A percentile compares a stretch with the other conserved stretches of the same genome.
These are phyloP conservation scores for Entomortierella beljakovae DNA, from an alignment of 192 early-diverging fungal genomes.

Conservation along the genomic window DNA sequence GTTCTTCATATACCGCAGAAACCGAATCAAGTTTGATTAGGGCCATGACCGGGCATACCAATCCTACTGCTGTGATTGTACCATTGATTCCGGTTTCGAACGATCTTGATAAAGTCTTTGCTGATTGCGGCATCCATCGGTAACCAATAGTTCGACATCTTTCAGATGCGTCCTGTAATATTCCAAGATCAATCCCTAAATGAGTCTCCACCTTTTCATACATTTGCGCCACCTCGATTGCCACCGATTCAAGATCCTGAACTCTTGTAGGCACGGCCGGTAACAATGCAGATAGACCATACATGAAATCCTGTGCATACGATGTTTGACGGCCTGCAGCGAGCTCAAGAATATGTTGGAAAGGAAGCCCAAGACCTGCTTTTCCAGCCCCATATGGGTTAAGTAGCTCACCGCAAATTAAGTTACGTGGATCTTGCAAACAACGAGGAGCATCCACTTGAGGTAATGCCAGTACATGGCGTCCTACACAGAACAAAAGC, in stretches of 20 bases:
- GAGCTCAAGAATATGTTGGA: neutral
- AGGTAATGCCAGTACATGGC: conserved; percentile 10
- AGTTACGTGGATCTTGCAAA: neutral
- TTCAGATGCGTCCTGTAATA: neutral
- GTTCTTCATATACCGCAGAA: no score
- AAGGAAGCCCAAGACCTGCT: neutral
- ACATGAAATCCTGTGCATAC: conserved; percentile 1
- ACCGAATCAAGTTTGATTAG: conserved; percentile 8
- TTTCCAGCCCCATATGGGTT: conserved; percentile 1
- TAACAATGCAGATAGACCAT: conserved; percentile 22
- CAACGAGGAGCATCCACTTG: neutral
- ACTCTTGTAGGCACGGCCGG: neutral
- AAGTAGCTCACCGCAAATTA: neutral
- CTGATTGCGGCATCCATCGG: conserved; percentile 11
- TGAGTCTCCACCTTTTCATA: no score
- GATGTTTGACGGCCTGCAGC: conserved; percentile 13
- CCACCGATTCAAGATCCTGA: conserved; percentile 5
- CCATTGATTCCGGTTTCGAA: neutral
- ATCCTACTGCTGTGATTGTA: neutral
- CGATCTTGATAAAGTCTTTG: neutral
- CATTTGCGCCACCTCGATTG: conserved; percentile 13
- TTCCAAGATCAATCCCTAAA: neutral
- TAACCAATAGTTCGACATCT: conserved; percentile 14
- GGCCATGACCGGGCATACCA: conserved; percentile 1
- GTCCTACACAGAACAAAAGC: conserved; percentile 14